Evolutionary conservation across 805 yeast species (phyloP), one percentile per base, ranked within the genome.

Genomic region (Candida hungchunana): DNA sequence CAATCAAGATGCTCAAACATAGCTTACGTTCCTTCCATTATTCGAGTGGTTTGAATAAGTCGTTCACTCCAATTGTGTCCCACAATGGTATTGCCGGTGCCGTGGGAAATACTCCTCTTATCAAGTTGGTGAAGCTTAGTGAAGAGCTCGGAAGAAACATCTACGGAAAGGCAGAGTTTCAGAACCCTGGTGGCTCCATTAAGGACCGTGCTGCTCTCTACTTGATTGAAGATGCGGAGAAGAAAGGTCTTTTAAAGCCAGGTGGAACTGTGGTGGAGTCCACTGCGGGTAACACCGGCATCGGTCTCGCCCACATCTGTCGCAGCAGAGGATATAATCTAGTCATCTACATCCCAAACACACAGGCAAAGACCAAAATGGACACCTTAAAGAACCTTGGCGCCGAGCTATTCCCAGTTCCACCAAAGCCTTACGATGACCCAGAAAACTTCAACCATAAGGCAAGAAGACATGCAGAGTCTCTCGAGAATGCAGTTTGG

Each of bases 261-360:
- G 93, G 94, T 7, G 95, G 93, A 22, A 87, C 95, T 2, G 75
- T 87, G 20, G 89, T 87, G 13, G 96, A 87, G 60, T 95, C 95
- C 7, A 86, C 96, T 10, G 96, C 96, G 4, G 96, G 96, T 21
- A 87, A 87, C 63, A 87, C 96, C n/a, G 96, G 96, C 13, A 87
- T 87, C 48, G 96, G 96, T 1, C 64, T 87, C 37, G 96, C 95
- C 6, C 81, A 76, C 47, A 76, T 80, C 29, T 84, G 94, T 56
- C 68, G 95, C 23, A 73, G 89, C 31, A 75, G 80, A 48, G 95
- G 95, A 20, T 87, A 87, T 67, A 75, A 81, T 38, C 78, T 93
- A 58, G 78, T 87, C 32, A 82, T 87, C 40, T 87, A 85, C 66
- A 86, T 87, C 88, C 96, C 96, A 40, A 77, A 87, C 60, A 85